Evolutionary conservation across 306 rosid species (phyloP).

Genomic region (Boehmeria nivea): DNA sequence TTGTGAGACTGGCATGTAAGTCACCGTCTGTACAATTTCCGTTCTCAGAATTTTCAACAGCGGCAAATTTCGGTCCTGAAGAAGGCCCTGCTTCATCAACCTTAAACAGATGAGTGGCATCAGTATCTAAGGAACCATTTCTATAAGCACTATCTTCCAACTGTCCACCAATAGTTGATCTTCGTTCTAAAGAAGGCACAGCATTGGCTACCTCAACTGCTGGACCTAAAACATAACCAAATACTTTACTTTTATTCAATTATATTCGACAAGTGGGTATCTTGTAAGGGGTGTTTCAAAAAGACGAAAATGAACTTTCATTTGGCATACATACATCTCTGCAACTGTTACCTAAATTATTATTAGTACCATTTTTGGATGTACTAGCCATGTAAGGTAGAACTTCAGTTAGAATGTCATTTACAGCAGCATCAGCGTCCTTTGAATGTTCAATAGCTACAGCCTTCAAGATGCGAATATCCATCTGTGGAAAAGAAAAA

Average conservation of each 20-base stretch:
- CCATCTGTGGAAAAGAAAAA: constrained; percentile 39
- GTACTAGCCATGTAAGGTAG: constrained; percentile 38
- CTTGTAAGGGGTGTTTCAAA: neutral
- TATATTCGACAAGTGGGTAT: neutral
- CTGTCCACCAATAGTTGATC: constrained; percentile 16
- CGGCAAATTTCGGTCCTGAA: neutral
- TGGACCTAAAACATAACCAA: no score
- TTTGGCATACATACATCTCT: constrained; percentile 3
- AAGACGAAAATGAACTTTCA: neutral
- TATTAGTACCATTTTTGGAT: neutral
- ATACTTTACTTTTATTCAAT: no score
- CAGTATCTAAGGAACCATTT: constrained; percentile 11
- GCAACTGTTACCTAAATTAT: no score
- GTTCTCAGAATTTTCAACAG: constrained; percentile 1
- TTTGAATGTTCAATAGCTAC: constrained; percentile 75
- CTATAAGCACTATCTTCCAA: constrained; percentile 6
- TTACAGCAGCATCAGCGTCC: constrained; percentile 67
- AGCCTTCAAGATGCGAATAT: constrained; percentile 67
- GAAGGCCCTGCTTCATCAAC: constrained; percentile 14
- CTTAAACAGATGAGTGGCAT: constrained; percentile 16
- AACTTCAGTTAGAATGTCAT: constrained; percentile 51
- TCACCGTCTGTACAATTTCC: neutral
- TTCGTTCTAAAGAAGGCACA: constrained; percentile 17
- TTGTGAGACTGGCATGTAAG: neutral
- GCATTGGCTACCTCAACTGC: constrained; percentile 12